Evolutionary conservation across 495 filamentous ascomycete genomes (phyloP), one percentile per base, ranked within the genome.

Genomic region (Podospora bellae-mahoneyi): DNA sequence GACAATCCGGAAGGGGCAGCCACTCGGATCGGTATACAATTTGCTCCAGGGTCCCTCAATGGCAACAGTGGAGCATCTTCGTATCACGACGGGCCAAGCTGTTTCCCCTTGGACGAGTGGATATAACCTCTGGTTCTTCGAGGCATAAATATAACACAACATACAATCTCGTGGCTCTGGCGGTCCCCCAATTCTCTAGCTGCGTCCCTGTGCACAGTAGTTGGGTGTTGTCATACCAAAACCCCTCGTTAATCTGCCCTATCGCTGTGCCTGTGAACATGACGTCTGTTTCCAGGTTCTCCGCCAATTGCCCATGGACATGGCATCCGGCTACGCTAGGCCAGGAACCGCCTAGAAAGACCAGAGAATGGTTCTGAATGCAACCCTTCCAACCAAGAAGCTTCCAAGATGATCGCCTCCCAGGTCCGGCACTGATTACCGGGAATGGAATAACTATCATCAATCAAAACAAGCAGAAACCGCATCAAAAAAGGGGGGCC

Each of bases 31-130:
- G 39, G 39, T 10, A 48, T 10, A 48, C 13, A 16, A 16, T 10
- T 48, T 48, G 9, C 39, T 19, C 55, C 23, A 20, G 55, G 55
- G 18, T 58, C 55, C 34, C 68, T 64, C 48, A 27, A 26, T 68
- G 5, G 48, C 62, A 34, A 64, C 61, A 62, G 68, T 71, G 63
- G 71, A 62, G 68, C 39, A 68, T 63, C 71, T 68, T 73, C 68
- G 71, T 71, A 66, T 71, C 66, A n/a, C 55, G 54, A 62, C 61
- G 60, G 60, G 39, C n/a, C 53, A 54, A 26, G 23, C 23, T 26
- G 30, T 34, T 62, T 39, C 60, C 30, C 39, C 39, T 13, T 48
- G 39, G 39, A 18, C 39, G 39, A 48, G 39, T 48, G 39, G 39
- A 48, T 48, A 48, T 48, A 48, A 48, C 39, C 39, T 48, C 39